Conservation (phyloP, 352 stramenopile species). For the Phytophthora niederhauseri region DNA sequence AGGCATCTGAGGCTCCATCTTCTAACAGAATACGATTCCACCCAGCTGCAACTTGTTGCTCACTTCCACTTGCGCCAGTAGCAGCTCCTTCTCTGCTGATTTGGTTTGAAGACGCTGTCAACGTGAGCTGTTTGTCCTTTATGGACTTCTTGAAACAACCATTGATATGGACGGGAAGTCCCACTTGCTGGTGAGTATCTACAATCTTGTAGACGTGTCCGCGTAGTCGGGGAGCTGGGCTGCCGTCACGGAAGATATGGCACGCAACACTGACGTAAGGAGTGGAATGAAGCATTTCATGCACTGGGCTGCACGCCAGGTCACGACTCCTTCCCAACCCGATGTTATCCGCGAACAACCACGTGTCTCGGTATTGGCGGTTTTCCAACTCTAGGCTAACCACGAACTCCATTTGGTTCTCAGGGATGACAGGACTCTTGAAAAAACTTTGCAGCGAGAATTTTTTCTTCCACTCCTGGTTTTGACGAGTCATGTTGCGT, state of each 20-base stretch:
- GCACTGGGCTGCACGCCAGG: conserved; percentile 58
- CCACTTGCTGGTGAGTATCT: conserved; percentile 49
- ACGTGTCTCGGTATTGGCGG: conserved; percentile 49
- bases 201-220: conserved; percentile 72
- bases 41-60: conserved; percentile 56
- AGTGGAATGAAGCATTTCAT: conserved; percentile 65
- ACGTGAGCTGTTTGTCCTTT: conserved; percentile 47
- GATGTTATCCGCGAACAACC: conserved; percentile 75
- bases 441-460: conserved; percentile 83
- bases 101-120: conserved; percentile 27
- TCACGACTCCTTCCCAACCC: conserved; percentile 69
- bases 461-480: conserved; percentile 81
- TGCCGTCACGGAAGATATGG: conserved; percentile 60
- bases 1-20: conserved; percentile 66
- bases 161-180: conserved; percentile 75
- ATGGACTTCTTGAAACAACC: conserved; percentile 76
- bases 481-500: conserved; percentile 52
- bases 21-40: conserved; percentile 81
- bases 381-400: conserved; percentile 75
- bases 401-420: conserved; percentile 70
- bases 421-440: conserved; percentile 57
- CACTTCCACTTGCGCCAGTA: conserved; percentile 43
- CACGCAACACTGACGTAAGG: conserved; percentile 74
- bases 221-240: conserved; percentile 39
- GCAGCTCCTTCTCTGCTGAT: conserved; percentile 11